Evolutionary conservation across 192 early-diverging fungal genomes (phyloP).

Genomic region (Coemansia sp.): DNA sequence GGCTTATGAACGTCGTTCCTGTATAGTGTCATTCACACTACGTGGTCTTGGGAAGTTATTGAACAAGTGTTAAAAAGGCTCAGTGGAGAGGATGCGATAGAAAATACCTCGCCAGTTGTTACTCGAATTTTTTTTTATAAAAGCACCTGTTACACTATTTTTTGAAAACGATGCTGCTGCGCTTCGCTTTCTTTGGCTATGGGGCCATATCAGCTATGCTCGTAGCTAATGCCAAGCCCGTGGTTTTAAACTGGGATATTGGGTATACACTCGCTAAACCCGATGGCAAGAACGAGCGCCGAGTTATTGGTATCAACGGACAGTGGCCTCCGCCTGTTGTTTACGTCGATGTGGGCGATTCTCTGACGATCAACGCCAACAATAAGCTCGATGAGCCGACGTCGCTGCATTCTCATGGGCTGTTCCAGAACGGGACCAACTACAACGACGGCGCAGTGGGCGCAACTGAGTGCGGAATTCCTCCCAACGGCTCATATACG

Average conservation of each 20-base stretch:
- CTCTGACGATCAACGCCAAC: constrained; percentile 45
- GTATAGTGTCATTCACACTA: not conserved
- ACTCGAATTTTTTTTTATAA: not conserved
- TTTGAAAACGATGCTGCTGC: not conserved
- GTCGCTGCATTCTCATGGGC: constrained; percentile 73
- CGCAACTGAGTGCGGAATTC: constrained; percentile 75
- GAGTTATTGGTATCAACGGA: constrained; percentile 66
- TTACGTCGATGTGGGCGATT: constrained; percentile 32
- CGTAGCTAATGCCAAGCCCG: constrained; percentile 37
- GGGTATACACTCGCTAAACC: constrained; percentile 65
- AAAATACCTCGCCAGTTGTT: not conserved
- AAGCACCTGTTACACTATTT: not conserved
- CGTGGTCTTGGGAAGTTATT: not conserved
- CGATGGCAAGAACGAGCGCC: constrained; percentile 64
- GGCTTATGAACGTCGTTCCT: not conserved
- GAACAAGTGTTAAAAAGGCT: not conserved
- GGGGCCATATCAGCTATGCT: not conserved
- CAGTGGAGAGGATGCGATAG: not conserved
- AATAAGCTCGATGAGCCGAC: constrained; percentile 63
- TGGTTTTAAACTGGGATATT: constrained; percentile 68
- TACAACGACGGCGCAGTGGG: constrained; percentile 70
- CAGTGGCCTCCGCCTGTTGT: constrained; percentile 61
- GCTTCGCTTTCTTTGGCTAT: not conserved
- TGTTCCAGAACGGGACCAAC: constrained; percentile 73
- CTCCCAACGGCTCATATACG: constrained; percentile 60